phyloP scores from a whole-genome alignment of 148 eudicot species.

The Camellia sinensis region DNA sequence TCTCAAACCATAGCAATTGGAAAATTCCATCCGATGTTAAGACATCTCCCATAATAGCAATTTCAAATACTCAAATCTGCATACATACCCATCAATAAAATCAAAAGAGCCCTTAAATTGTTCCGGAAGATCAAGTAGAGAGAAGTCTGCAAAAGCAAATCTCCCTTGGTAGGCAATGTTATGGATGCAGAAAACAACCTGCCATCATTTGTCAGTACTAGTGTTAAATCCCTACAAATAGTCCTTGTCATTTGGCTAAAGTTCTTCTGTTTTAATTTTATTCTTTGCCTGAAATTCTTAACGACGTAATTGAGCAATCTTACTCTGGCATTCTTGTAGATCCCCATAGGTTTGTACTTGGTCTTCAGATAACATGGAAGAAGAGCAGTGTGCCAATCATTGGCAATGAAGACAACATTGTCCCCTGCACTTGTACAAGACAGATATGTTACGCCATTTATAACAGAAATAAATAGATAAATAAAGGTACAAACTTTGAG shows the following conservation, averaged over 20 bases:
- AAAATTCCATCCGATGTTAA: not conserved
- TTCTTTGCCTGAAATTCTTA: no score
- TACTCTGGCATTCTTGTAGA: conserved; percentile 75
- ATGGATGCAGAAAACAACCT: conserved; percentile 98
- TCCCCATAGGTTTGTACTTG: conserved; percentile 64
- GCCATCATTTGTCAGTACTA: conserved; percentile 2
- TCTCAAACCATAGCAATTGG: not conserved
- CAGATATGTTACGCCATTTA: not conserved
- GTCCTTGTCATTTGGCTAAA: not conserved
- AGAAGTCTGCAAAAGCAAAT: conserved; percentile 65
- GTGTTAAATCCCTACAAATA: not conserved
- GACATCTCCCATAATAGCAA: not conserved
- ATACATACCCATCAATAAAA: conserved; percentile 80
- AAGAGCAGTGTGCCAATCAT: conserved; percentile 96
- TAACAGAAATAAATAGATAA: not conserved
- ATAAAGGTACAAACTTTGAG: not conserved
- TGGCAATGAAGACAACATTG: conserved; percentile 82
- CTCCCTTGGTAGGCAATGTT: conserved; percentile 98
- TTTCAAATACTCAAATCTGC: conserved; percentile 1
- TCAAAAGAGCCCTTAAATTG: conserved; percentile 68
- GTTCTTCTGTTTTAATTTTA: no score
- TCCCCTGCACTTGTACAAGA: conserved; percentile 52
- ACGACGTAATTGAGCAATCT: not conserved
- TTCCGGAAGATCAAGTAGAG: conserved; percentile 78
- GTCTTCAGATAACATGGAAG: conserved; percentile 89